These are phyloP conservation scores for Barnettozyma salicaria DNA, from an alignment of 805 yeast genomes.

Conservation along the genomic window DNA sequence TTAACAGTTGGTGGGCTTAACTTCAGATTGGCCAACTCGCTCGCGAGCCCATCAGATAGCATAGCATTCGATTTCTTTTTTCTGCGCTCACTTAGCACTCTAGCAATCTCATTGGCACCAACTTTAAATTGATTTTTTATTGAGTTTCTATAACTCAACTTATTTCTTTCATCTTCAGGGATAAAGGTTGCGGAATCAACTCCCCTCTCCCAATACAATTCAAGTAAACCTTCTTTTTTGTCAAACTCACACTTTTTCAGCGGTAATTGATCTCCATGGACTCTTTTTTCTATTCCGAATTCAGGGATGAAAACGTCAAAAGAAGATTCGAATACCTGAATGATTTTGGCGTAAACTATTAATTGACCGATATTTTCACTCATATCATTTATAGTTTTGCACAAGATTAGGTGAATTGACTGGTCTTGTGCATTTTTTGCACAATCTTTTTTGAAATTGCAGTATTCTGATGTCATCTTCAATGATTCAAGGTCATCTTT, in stretches of 20 bases:
- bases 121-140: slow-evolving; percentile 74
- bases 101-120: slow-evolving; percentile 67
- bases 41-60: slow-evolving; percentile 35
- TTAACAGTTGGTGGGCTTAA: slow-evolving; percentile 36
- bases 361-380: slow-evolving; percentile 70
- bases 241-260: slow-evolving; percentile 88
- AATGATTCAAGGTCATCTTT: slow-evolving; percentile 59
- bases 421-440: slow-evolving; percentile 92
- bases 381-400: slow-evolving; percentile 78
- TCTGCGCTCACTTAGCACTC: slow-evolving; percentile 32
- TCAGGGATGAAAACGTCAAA: slow-evolving; percentile 91
- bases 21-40: slow-evolving; percentile 45
- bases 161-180: slow-evolving; percentile 80
- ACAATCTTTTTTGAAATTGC: slow-evolving; percentile 93
- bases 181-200: slow-evolving; percentile 85
- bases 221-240: slow-evolving; percentile 57
- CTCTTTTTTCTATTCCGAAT: slow-evolving; percentile 91
- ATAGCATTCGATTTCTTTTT: slow-evolving; percentile 17
- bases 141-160: slow-evolving; percentile 68
- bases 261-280: slow-evolving; percentile 96
- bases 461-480: slow-evolving; percentile 82
- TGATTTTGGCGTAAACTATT: slow-evolving; percentile 76
- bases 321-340: slow-evolving; percentile 93
- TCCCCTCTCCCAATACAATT: slow-evolving; percentile 89
- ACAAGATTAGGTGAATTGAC: slow-evolving; percentile 78